Evolutionary conservation across 495 filamentous ascomycete genomes (phyloP).

Genomic region (Staphylotrichum longicolle): DNA sequence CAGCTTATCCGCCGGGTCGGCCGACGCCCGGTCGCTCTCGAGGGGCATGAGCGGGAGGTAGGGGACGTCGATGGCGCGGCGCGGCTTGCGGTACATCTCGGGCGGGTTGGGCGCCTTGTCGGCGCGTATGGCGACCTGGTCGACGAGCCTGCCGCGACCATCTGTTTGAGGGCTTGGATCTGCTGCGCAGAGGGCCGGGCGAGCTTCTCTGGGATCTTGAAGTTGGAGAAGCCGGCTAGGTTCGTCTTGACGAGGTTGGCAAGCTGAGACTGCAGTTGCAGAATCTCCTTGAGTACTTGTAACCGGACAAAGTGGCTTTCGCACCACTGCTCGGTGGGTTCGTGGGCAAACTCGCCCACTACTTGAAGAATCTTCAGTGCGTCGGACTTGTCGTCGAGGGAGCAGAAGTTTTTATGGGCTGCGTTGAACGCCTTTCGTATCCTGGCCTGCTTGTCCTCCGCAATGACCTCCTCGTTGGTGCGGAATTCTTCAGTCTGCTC

Average conservation of each 20-base stretch:
- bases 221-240: conserved; percentile 61
- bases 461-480: conserved; percentile 63
- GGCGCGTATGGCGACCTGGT: conserved; percentile 91
- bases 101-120: conserved; percentile 76
- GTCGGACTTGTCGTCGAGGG: conserved; percentile 78
- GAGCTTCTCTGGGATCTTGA: conserved; percentile 59
- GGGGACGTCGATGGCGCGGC: conserved; percentile 80
- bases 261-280: conserved; percentile 78
- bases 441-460: conserved; percentile 64
- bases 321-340: conserved; percentile 68
- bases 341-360: conserved; percentile 76
- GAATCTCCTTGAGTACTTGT: conserved; percentile 79
- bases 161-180: conserved; percentile 80
- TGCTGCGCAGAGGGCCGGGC: conserved; percentile 69
- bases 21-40: conserved; percentile 40
- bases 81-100: conserved; percentile 66
- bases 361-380: conserved; percentile 88
- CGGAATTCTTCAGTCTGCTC: conserved; percentile 51
- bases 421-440: conserved; percentile 67
- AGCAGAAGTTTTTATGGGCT: conserved; percentile 74
- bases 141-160: conserved; percentile 88
- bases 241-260: conserved; percentile 74
- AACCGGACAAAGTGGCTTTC: conserved; percentile 75
- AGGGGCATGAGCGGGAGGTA: conserved; percentile 85
- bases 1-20: conserved; percentile 43